Conservation (phyloP, 2,329 filamentous ascomycete genomes). For the Fusarium paranaense region DNA sequence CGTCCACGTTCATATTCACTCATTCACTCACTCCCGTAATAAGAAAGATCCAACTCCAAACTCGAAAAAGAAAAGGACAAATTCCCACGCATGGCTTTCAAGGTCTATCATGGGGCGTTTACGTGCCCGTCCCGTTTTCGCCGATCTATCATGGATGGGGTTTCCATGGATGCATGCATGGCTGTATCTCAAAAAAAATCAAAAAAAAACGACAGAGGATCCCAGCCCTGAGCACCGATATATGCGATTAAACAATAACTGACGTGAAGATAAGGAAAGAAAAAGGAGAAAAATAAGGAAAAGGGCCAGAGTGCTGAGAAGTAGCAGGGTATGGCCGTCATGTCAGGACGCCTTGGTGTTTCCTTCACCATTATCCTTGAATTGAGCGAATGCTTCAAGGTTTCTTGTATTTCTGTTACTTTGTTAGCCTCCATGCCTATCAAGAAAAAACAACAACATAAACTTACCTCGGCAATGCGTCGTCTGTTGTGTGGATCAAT, state of each 20-base stretch:
- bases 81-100: constrained; percentile 7
- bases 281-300: constrained; percentile 12
- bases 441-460: not conserved
- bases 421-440: constrained; percentile 19
- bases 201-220: constrained; percentile 27
- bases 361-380: not conserved
- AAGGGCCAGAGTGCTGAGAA: constrained; percentile 5
- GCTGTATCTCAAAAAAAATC: constrained; percentile 22
- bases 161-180: constrained; percentile 17
- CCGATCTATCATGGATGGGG: constrained; percentile 38
- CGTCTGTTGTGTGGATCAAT: constrained; percentile 86
- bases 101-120: constrained; percentile 38
- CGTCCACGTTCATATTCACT: not conserved
- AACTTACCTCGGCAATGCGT: constrained; percentile 90
- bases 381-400: constrained; percentile 44
- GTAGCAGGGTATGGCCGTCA: constrained; percentile 11
- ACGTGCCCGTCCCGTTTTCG: constrained; percentile 31
- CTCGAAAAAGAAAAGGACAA: constrained; percentile 1
- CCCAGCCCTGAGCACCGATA: constrained; percentile 25
- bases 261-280: not conserved
- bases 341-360: constrained; percentile 23
- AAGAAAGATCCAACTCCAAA: constrained; percentile 31
- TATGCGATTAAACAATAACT: constrained; percentile 16
- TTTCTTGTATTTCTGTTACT: constrained; percentile 61
- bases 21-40: not conserved